A percentile compares a stretch with the other conserved stretches of the same genome.
Evolutionary conservation across 306 rosid genomes (phyloP).

Genomic region (Alnus glutinosa): DNA sequence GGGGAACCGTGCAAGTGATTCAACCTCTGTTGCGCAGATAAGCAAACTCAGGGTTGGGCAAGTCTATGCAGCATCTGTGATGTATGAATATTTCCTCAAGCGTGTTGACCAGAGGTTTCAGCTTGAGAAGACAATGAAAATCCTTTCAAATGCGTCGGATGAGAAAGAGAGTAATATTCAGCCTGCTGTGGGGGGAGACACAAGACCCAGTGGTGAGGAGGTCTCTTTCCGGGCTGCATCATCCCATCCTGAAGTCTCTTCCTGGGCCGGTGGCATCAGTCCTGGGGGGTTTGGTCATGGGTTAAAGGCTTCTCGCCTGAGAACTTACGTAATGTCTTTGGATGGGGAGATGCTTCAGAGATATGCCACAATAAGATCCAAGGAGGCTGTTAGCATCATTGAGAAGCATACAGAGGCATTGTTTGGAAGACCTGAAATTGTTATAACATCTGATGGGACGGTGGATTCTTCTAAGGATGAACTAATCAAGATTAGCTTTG

Average conservation of each 20-base stretch:
- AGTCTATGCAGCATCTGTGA: slow-evolving; percentile 90
- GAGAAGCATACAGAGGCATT: slow-evolving; percentile 93
- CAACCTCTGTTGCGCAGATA: slow-evolving; percentile 69
- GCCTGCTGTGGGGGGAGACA: slow-evolving; percentile 38
- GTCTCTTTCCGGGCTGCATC: slow-evolving; percentile 33
- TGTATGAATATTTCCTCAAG: slow-evolving; percentile 92
- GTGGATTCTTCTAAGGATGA: slow-evolving; percentile 70
- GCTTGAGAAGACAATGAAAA: slow-evolving; percentile 90
- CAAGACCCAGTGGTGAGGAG: slow-evolving; percentile 30
- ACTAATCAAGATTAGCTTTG: slow-evolving; percentile 73
- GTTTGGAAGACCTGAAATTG: slow-evolving; percentile 83
- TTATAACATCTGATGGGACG: slow-evolving; percentile 58
- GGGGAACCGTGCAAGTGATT: slow-evolving; percentile 63
- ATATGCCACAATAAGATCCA: slow-evolving; percentile 85
- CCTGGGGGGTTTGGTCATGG: slow-evolving; percentile 44
- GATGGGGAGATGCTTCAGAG: slow-evolving; percentile 88
- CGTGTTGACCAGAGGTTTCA: slow-evolving; percentile 92
- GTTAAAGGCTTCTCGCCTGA: slow-evolving; percentile 57
- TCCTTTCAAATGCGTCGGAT: slow-evolving; percentile 52
- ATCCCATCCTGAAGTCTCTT: slow-evolving; percentile 66
- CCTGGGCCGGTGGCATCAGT: slow-evolving; percentile 45
- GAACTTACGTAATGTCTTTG: slow-evolving; percentile 83
- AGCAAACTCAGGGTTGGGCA: slow-evolving; percentile 87
- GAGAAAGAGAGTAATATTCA: slow-evolving; percentile 41
- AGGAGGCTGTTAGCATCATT: slow-evolving; percentile 77